Conservation (phyloP, 805 yeast genomes). For the Candida arabinofermentans region DNA sequence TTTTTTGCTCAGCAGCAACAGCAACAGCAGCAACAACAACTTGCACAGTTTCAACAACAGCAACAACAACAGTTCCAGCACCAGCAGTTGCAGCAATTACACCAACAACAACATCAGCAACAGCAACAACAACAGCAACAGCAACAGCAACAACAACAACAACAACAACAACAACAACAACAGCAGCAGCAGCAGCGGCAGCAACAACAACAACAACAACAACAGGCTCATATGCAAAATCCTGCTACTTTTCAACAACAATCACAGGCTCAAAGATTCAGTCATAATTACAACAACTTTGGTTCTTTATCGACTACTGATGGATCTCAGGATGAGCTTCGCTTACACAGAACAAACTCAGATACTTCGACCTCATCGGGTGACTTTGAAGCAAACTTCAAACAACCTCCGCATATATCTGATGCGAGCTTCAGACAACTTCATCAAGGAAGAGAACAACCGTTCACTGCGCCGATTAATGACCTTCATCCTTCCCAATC, state of each 20-base stretch:
- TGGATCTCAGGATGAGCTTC: conserved; percentile 28
- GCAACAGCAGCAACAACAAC: conserved; percentile 47
- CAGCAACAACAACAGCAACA: conserved; percentile 13
- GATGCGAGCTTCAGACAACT: conserved; percentile 11
- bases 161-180: conserved; percentile 9
- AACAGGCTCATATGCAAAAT: conserved; percentile 5
- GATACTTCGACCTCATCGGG: conserved; percentile 28
- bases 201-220: conserved; percentile 13
- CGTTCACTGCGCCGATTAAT: conserved; percentile 2
- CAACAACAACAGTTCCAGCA: conserved; percentile 5
- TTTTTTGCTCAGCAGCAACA: conserved; percentile 10
- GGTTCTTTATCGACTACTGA: conserved; percentile 25
- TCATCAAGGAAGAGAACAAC: conserved; percentile 17
- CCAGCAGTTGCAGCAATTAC: conserved; percentile 6
- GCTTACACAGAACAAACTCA: conserved; percentile 21
- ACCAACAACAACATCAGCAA: conserved; percentile 13
- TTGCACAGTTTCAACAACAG: background rate
- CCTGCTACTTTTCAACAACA: conserved; percentile 4
- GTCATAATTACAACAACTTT: conserved; percentile 20
- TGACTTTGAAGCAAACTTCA: conserved; percentile 13
- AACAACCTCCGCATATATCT: conserved; percentile 12
- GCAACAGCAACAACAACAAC: conserved; percentile 8
- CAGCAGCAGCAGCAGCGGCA: conserved; percentile 16
- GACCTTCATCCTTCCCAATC: background rate
- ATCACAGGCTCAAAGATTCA: conserved; percentile 15